A percentile compares a stretch with the other conserved stretches of the same genome.
Conservation (phyloP, 1,139 yeast species). For the Magnusiomyces tetraspermus region DNA sequence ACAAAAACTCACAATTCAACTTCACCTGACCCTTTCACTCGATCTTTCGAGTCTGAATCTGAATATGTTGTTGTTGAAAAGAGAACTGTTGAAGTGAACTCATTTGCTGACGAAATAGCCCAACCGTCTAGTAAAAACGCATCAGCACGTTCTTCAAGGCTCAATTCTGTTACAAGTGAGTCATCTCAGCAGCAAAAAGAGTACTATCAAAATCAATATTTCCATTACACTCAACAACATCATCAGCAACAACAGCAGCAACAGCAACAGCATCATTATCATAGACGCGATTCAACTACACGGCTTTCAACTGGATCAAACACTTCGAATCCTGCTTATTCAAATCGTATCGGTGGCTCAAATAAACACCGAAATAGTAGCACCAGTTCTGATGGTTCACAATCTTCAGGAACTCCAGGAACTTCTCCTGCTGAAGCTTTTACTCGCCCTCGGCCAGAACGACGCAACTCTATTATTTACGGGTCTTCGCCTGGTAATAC, state of each 20-base stretch:
- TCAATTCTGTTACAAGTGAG: neutral
- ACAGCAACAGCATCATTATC: neutral
- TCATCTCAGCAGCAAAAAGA: slow-evolving; percentile 12
- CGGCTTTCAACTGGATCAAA: neutral
- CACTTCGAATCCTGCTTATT: neutral
- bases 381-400: slow-evolving; percentile 1
- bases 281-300: neutral
- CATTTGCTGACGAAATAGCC: slow-evolving; percentile 81
- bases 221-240: neutral
- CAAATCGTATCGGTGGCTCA: too few species aligned
- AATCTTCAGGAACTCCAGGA: slow-evolving; percentile 1
- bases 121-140: slow-evolving; percentile 11
- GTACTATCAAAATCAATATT: slow-evolving; percentile 3
- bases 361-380: too few species aligned
- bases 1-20: neutral
- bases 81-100: slow-evolving; percentile 88
- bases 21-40: neutral
- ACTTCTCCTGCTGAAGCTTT: slow-evolving; percentile 3
- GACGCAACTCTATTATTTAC: slow-evolving; percentile 33
- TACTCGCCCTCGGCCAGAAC: slow-evolving; percentile 6
- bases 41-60: slow-evolving; percentile 43
- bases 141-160: neutral
- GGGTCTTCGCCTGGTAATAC: slow-evolving; percentile 79
- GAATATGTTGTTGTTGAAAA: slow-evolving; percentile 94
- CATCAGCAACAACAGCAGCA: too few species aligned